Base-by-base conservation (phyloP, 371 early-diverging fungal species). In the Dichotomocladium elegans region DNA sequence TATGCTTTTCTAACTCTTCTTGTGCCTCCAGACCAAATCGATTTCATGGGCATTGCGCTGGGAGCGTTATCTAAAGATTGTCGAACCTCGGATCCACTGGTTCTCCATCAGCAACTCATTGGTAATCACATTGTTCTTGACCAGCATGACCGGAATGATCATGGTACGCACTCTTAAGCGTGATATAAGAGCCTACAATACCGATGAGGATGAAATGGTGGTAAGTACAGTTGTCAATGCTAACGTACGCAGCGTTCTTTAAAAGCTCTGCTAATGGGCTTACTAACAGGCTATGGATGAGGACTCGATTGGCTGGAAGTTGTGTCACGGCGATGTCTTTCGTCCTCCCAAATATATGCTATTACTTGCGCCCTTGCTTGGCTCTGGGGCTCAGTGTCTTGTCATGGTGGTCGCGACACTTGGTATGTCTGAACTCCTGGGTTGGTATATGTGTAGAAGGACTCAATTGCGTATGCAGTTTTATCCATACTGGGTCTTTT, bases 221-320 rank as follows among this genome's bases (percentile, higher is more conserved):
- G 73, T 63, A 57, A 34, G 7, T 31, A 26, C n/a, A n/a, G n/a
- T n/a, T n/a, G n/a, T n/a, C n/a, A n/a, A n/a, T n/a, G n/a, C n/a
- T n/a, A n/a, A n/a, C n/a, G n/a, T n/a, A n/a, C n/a, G n/a, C n/a
- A n/a, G n/a, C n/a, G n/a, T n/a, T n/a, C n/a, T n/a, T n/a, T n/a
- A n/a, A n/a, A n/a, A n/a, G n/a, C n/a, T n/a, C n/a, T n/a, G n/a
- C n/a, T n/a, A n/a, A n/a, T n/a, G n/a, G n/a, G n/a, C n/a, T n/a
- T n/a, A n/a, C n/a, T n/a, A 15, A 34, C 34, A 59, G 50, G 92
- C 87, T 51, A 27, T 51, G 15, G 88, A 91, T 64, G 95, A 93
- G 64, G 94, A 94, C 59, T 90, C 87, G 3, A 84, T 57, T 77
- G 91, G 91, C 8, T 94, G 94, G 94, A 94, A 94, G 70, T 73